Percentiles rank a stretch among this genome's conserved stretches.
These are phyloP conservation scores for Globisporangium carolinianum DNA, from an alignment of 352 stramenopile genomes.

Conservation along the genomic window DNA sequence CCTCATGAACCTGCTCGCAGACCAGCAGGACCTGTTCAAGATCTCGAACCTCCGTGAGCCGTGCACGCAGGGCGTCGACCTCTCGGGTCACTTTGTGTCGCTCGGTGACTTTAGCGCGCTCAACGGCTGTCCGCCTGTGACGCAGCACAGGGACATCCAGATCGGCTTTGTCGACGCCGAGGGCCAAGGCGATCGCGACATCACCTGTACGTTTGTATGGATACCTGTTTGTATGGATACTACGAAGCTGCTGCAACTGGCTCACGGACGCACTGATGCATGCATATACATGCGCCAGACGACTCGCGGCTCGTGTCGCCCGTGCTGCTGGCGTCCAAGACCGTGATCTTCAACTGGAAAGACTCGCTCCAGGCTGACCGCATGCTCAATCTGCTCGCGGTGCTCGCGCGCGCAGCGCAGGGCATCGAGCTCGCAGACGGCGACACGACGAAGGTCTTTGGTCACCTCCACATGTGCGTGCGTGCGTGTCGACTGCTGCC, in stretches of 20 bases:
- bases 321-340: slow-evolving; percentile 78
- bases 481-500: background rate
- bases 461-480: slow-evolving; percentile 81
- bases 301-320: slow-evolving; percentile 80
- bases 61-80: slow-evolving; percentile 80
- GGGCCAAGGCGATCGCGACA: slow-evolving; percentile 79
- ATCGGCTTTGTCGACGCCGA: slow-evolving; percentile 85
- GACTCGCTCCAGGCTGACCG: slow-evolving; percentile 80
- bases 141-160: slow-evolving; percentile 33
- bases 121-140: slow-evolving; percentile 52
- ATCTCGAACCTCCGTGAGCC: slow-evolving; percentile 84
- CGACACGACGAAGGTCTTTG: slow-evolving; percentile 79
- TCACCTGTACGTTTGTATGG: slow-evolving; percentile 46
- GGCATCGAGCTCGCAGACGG: slow-evolving; percentile 73
- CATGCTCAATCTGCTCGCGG: slow-evolving; percentile 79
- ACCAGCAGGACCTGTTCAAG: slow-evolving; percentile 84
- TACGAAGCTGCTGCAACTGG: background rate
- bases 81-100: slow-evolving; percentile 72
- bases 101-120: slow-evolving; percentile 61
- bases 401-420: slow-evolving; percentile 70
- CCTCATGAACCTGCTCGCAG: slow-evolving; percentile 82
- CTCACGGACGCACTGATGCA: background rate
- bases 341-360: slow-evolving; percentile 88
- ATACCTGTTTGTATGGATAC: background rate
- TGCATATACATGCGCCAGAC: slow-evolving; percentile 21